phyloP scores from a whole-genome alignment of 345 rosid species.

The Acer negundo region DNA sequence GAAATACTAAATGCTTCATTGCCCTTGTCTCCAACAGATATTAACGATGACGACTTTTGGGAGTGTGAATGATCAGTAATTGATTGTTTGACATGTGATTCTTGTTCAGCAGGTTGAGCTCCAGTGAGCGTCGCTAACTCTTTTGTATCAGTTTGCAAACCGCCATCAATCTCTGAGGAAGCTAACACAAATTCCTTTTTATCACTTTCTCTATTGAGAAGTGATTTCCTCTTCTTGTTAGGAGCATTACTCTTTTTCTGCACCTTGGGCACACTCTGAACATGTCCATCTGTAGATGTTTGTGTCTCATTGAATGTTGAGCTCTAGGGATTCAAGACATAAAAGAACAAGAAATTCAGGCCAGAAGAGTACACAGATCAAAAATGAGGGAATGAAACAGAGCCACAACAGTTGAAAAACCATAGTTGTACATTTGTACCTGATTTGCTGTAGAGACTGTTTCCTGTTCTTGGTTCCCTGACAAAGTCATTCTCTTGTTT shows the following conservation, averaged over 20 bases:
- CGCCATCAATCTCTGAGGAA: constrained; percentile 5
- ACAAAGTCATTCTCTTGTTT: constrained; percentile 10
- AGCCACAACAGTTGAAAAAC: not conserved
- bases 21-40: constrained; percentile 26
- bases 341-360: constrained; percentile 17
- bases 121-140: not conserved
- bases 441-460: not conserved
- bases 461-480: constrained; percentile 11
- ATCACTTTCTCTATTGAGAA: constrained; percentile 22
- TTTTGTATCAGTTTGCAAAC: constrained; percentile 7
- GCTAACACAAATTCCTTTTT: constrained; percentile 19
- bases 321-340: constrained; percentile 37
- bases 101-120: constrained; percentile 26
- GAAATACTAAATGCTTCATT: constrained; percentile 23
- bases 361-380: not conserved
- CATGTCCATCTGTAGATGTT: constrained; percentile 27
- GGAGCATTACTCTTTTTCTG: constrained; percentile 28
- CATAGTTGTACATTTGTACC: constrained; percentile 24
- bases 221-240: constrained; percentile 24
- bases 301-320: constrained; percentile 28
- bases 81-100: constrained; percentile 22
- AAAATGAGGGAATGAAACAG: not conserved
- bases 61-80: constrained; percentile 23
- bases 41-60: constrained; percentile 35
- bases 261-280: constrained; percentile 24